Evolutionary conservation across 2,329 filamentous ascomycete genomes (phyloP), one percentile per base, ranked within the genome.

Genomic region (Colletotrichum sp.): DNA sequence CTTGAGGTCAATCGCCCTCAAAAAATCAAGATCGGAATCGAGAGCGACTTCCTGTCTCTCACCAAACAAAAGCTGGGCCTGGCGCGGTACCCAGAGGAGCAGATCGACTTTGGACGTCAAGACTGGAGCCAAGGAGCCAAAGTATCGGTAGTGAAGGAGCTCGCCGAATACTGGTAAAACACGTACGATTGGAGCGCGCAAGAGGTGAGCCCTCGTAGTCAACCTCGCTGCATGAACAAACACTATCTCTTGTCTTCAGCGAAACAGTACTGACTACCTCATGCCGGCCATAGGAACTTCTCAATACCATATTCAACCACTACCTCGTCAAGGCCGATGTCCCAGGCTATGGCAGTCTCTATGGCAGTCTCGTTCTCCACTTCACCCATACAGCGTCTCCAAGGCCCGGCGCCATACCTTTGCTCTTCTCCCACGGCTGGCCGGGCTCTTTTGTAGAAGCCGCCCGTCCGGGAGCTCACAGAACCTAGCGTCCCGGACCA

Each of bases 391-490:
- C 81, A 22, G 73, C 77, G n/a, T 83, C 81, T 12, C 9, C 73
- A 3, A 68, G 75, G 3, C 65, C 70, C 1, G 80, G 83, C 64
- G 84, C 85, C 7, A 82, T 86, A 25, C 86, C 86, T 1, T 79
- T 87, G 15, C 77, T 87, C 2, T 85, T 87, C 68, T 65, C 85
- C 13, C 86, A 88, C 77, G 86, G 86, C 60, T 87, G 86, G 86
- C 85, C 86, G 2, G 85, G 85, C 1, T 84, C 81, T 5, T 86
- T 87, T 63, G 75, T 85, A 6, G 86, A 87, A 78, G 80, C 83
- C 16, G 71, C 78, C 19, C 80, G 81, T 87, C 34, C 13, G 13
- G 9, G 9, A 22, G 6, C 79, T 82, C 22, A 81, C 80, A 3
- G 32, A 78, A 79, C 7, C 84, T 83, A 25, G 78, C 1, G 74